Evolutionary conservation across 495 filamentous ascomycete species (phyloP).

Genomic region (Xylaria scruposa): DNA sequence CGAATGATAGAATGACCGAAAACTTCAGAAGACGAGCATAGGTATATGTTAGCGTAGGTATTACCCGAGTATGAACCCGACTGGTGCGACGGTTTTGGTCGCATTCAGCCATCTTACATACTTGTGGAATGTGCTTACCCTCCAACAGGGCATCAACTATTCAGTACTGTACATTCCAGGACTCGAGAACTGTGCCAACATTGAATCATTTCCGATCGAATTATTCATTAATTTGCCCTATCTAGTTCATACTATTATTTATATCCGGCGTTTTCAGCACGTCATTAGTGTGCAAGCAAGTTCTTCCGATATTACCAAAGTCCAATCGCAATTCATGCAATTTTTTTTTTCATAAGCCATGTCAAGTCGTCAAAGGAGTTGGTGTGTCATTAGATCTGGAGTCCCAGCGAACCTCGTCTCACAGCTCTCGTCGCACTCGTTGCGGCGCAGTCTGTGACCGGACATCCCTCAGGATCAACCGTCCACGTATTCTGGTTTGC

Average conservation of each 20-base stretch:
- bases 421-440: constrained; percentile 2
- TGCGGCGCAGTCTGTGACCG: constrained; percentile 2
- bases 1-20: neutral
- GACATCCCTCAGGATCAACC: constrained; percentile 19
- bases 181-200: neutral
- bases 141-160: neutral
- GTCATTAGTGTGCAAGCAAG: constrained; percentile 6
- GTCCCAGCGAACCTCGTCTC: constrained; percentile 6
- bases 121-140: neutral
- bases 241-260: neutral
- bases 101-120: neutral
- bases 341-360: neutral
- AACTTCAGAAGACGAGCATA: neutral
- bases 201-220: neutral
- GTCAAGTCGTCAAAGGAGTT: neutral
- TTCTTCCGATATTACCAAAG: constrained; percentile 11
- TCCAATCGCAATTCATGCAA: neutral
- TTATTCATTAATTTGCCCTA: constrained; percentile 11
- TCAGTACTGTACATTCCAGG: neutral
- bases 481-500: constrained; percentile 19
- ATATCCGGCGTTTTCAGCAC: neutral
- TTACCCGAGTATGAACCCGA: constrained; percentile 8
- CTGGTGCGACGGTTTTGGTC: neutral
- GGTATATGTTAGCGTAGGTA: neutral
- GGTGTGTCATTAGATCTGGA: neutral